phyloP scores from a whole-genome alignment of 106 monocot genomes.

The Apostasia shenzhenica region DNA sequence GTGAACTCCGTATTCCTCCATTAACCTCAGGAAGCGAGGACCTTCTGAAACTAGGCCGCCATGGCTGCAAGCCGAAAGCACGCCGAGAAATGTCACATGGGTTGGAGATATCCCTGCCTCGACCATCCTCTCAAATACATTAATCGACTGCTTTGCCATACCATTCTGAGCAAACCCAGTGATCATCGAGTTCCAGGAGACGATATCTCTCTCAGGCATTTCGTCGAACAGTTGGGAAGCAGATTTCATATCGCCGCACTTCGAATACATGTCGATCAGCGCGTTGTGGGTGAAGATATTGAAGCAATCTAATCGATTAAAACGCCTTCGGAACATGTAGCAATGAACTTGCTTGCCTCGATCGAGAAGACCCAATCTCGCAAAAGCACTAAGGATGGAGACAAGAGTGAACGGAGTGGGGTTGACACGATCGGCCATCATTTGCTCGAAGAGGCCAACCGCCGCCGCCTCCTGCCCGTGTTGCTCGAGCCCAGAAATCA shows the following conservation, averaged over 20 bases:
- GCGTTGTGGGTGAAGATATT: conserved; percentile 44
- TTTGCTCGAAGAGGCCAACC: conserved; percentile 36
- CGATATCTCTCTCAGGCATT: conserved; percentile 36
- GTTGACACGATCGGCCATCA: conserved; percentile 28
- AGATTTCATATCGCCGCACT: conserved; percentile 51
- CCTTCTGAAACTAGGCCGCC: conserved; percentile 35
- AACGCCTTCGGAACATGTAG: conserved; percentile 20
- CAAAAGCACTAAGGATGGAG: conserved; percentile 52
- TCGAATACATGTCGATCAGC: conserved; percentile 67
- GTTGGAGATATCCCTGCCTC: conserved; percentile 29
- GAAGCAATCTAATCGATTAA: neutral
- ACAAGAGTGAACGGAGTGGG: conserved; percentile 52
- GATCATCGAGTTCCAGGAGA: conserved; percentile 71
- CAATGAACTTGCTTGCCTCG: conserved; percentile 49
- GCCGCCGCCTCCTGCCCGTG: conserved; percentile 45
- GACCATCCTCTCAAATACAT: conserved; percentile 44
- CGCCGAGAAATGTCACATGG: conserved; percentile 46
- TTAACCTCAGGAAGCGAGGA: conserved; percentile 20
- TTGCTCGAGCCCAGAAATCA: conserved; percentile 51
- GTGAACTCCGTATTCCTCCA: conserved; percentile 30
- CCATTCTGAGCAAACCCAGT: conserved; percentile 62
- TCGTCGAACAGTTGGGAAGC: conserved; percentile 29
- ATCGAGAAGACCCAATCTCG: conserved; percentile 31
- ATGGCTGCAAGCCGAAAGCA: conserved; percentile 67
- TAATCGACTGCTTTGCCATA: conserved; percentile 27